Base-by-base conservation (phyloP, 306 rosid species). In the Dryas drummondii region DNA sequence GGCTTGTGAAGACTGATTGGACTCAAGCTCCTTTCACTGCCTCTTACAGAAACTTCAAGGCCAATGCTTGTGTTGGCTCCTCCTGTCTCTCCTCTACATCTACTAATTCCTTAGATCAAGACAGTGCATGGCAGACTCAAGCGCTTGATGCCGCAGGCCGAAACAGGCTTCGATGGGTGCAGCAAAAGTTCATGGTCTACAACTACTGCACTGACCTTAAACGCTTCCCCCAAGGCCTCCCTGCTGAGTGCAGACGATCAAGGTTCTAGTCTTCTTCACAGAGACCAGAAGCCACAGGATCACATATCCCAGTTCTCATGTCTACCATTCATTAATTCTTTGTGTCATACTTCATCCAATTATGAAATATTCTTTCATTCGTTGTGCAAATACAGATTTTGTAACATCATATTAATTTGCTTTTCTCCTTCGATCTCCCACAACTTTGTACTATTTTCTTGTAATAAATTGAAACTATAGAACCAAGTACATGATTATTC, bases 1-100 rank as follows among this genome's bases (percentile, higher is more conserved):
- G 86, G 6, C 76, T 70, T 1, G 83, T 83, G n/a, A 86, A 83
- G 81, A 78, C 85, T 9, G 82, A 86, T 52, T 80, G 87, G 89
- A 56, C 84, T 1, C 12, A 75, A 37, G 89, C 85, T 46, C 89
- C 89, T 2, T 86, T 83, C 80, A 81, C 83, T 16, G 84, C 87
- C 44, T 62, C 78, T 42, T 86, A 80, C 79, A 81, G 74, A 62
- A 86, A 86, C 72, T 86, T 80, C 59, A 53, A 78, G 6, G 83
- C 80, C 75, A 62, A 74, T 60, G 86, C 70, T 9, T 85, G 86
- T 11, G 56, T 77, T 71, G 27, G 65, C 45, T 72, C 76, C 15
- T 84, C 82, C 0, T 72, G 68, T 7, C 58, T 62, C 84, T 64
- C 76, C 62, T 6, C 62, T 9, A 62, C 66, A n/a, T 72, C 51